Conservation (phyloP, 2,329 filamentous ascomycete species). For the Hymenoscyphus occultus region DNA sequence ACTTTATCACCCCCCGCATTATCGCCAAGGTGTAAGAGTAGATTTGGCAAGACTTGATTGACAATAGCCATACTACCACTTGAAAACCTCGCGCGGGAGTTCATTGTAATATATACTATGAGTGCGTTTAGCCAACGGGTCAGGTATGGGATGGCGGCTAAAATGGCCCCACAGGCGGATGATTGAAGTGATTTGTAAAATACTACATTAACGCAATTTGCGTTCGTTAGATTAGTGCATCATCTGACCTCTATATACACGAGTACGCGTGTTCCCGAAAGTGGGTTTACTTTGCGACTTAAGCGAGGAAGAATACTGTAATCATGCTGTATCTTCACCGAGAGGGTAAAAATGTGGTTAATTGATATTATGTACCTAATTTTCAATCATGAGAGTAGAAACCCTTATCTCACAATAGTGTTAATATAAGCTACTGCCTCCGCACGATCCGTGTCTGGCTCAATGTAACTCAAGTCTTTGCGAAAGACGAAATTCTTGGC, state of each 20-base stretch:
- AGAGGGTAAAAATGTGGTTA: background rate
- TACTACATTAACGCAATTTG: background rate
- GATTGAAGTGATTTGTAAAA: background rate
- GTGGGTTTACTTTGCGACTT: background rate
- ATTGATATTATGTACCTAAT: background rate
- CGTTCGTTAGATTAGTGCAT: background rate
- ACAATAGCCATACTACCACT: background rate
- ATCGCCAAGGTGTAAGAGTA: constrained; percentile 1
- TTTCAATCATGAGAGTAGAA: background rate
- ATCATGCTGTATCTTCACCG: background rate
- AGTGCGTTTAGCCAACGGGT: background rate
- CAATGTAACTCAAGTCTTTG: background rate
- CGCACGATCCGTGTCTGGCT: background rate
- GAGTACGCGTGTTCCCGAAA: background rate
- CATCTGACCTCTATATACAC: background rate
- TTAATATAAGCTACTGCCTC: background rate
- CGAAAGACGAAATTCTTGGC: constrained; percentile 3
- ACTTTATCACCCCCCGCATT: background rate
- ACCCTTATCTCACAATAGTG: background rate
- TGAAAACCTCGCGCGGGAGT: background rate
- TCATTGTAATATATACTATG: background rate
- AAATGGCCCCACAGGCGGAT: background rate
- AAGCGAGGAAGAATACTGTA: background rate
- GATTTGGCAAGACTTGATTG: background rate
- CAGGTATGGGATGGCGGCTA: background rate